phyloP scores from a whole-genome alignment of 116 monocot species.

The Posidonia oceanica region DNA sequence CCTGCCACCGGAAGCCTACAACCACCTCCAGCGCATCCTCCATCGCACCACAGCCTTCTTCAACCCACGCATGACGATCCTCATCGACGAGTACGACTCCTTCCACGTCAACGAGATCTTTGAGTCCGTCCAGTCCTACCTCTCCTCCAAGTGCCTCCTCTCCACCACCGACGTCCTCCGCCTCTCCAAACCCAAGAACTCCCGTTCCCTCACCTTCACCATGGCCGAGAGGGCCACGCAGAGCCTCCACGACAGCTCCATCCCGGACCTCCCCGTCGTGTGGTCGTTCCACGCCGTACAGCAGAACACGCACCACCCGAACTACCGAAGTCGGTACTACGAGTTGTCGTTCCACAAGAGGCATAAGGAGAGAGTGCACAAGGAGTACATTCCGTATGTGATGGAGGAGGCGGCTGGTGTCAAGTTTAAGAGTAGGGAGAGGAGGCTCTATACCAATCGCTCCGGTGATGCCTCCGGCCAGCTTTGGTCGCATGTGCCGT shows the following conservation, averaged over 20 bases:
- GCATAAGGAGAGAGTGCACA: neutral
- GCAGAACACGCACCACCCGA: neutral
- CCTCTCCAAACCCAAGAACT: slow-evolving; percentile 25
- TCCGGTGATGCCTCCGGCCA: neutral
- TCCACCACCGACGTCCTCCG: slow-evolving; percentile 16
- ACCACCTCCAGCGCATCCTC: slow-evolving; percentile 17
- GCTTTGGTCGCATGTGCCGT: slow-evolving; percentile 17
- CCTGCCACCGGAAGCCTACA: slow-evolving; percentile 37
- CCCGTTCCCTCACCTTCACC: slow-evolving; percentile 15
- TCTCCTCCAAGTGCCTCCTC: slow-evolving; percentile 31
- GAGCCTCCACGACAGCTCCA: slow-evolving; percentile 15
- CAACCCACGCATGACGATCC: slow-evolving; percentile 18
- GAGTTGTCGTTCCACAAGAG: slow-evolving; percentile 22
- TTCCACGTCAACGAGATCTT: slow-evolving; percentile 31
- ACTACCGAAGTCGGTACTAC: slow-evolving; percentile 10
- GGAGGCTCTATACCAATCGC: slow-evolving; percentile 21
- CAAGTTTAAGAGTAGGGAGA: slow-evolving; percentile 7
- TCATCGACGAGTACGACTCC: slow-evolving; percentile 28
- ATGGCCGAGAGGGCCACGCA: slow-evolving; percentile 23
- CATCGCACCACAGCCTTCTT: slow-evolving; percentile 20
- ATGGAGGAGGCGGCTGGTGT: slow-evolving; percentile 10
- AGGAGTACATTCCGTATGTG: slow-evolving; percentile 9
- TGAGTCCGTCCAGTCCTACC: slow-evolving; percentile 33
- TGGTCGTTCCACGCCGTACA: slow-evolving; percentile 24
- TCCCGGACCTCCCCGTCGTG: slow-evolving; percentile 15